Base-by-base conservation (phyloP, 352 stramenopile genomes). In the Blastocystis hominis region DNA sequence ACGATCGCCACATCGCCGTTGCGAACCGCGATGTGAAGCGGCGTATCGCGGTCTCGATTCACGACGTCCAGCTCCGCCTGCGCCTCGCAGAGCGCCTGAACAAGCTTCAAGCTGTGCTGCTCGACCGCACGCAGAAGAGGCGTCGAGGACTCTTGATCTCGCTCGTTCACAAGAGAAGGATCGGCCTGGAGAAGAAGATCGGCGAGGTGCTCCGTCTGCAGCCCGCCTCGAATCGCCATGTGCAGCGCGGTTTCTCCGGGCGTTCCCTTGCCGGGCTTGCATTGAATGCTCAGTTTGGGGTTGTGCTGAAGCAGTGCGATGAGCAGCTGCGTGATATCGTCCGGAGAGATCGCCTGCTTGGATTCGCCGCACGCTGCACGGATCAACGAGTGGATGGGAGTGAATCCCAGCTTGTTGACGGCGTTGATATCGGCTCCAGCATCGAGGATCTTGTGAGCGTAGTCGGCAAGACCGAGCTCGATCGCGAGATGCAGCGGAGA, bases 191-290 rank as follows among this genome's bases (percentile, higher is more conserved):
- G 66, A 34, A 87, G 46, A 13, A 78, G 24, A 5, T 66, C 40
- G 9, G 77, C 77, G 15, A 64, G 10, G 20, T 87, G 38, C 55
- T 78, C 62, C 38, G 77, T 87, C 40, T 44, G 13, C 7, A 13
- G 3, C 2, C 77, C 77, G 20, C 77, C 77, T 20, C 77, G 56
- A 64, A 87, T 87, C 7, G 77, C 77, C 77, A 87, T 87, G 44
- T 87, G 77, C 6, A 87, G 50, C 34, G 77, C 53, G 5, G 77
- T 54, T 50, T 78, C 56, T 17, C 46, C 34, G 17, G 13, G 44
- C 1, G 34, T 20, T 6, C 64, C 56, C 17, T 34, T 17, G n/a
- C 30, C n/a, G 40, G 72, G 9, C 62, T 87, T 84, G 36, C 72
- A 84, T 9, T 66, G 30, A 36, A 47, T 24, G 44, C n/a, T 42